phyloP scores from a whole-genome alignment of 805 yeast genomes.

The Tetrapisispora phaffii region DNA sequence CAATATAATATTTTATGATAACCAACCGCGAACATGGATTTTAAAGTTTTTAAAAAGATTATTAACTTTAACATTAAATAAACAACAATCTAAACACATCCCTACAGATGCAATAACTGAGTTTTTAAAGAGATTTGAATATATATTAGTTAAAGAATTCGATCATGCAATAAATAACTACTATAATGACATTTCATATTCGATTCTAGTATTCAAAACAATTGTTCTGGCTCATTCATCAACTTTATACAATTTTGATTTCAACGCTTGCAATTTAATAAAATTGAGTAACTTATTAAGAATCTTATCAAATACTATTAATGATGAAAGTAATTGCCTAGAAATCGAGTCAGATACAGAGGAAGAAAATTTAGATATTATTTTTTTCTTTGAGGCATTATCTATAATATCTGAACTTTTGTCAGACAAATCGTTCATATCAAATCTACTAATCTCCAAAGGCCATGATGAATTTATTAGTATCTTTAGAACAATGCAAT shows the following conservation, averaged over 20 bases:
- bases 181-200: background rate
- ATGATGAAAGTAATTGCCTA: background rate
- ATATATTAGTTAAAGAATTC: background rate
- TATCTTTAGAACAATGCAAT: background rate
- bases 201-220: background rate
- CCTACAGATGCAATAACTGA: background rate
- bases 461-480: background rate
- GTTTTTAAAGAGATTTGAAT: background rate
- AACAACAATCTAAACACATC: background rate
- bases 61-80: background rate
- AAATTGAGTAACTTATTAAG: background rate
- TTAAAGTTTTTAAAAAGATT: background rate
- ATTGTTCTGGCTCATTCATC: background rate
- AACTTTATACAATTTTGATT: background rate
- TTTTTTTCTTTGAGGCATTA: background rate
- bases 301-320: background rate
- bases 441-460: background rate
- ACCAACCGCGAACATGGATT: background rate
- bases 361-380: slow-evolving; percentile 1
- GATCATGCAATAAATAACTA: background rate
- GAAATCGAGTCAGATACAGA: slow-evolving; percentile 1
- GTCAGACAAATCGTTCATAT: background rate
- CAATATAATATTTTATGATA: background rate
- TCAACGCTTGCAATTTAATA: background rate
- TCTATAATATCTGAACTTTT: background rate